phyloP scores from a whole-genome alignment of 805 yeast genomes.

The Nakazawaea peltata region DNA sequence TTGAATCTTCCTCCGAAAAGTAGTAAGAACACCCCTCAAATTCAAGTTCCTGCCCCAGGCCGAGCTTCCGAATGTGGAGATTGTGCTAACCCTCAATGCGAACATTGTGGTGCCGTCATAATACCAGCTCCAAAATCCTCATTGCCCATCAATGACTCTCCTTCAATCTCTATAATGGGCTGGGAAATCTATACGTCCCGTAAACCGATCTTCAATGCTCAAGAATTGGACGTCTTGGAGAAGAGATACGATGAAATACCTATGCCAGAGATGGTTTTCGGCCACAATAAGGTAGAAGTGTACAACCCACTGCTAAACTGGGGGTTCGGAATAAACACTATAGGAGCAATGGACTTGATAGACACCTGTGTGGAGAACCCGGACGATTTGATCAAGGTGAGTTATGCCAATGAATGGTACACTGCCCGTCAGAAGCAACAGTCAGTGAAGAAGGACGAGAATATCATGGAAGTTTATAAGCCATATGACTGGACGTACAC shows the following conservation, averaged over 20 bases:
- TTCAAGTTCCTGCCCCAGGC: slow-evolving; percentile 2
- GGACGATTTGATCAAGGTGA: slow-evolving; percentile 49
- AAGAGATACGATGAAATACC: slow-evolving; percentile 65
- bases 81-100: slow-evolving; percentile 32
- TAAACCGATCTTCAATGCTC: slow-evolving; percentile 68
- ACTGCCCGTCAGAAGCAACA: slow-evolving; percentile 28
- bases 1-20: background rate
- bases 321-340: slow-evolving; percentile 60
- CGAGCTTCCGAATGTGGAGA: slow-evolving; percentile 4
- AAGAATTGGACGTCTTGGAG: slow-evolving; percentile 65
- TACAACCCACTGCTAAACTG: slow-evolving; percentile 31
- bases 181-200: slow-evolving; percentile 74
- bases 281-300: slow-evolving; percentile 61
- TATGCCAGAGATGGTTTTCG: slow-evolving; percentile 96
- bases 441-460: slow-evolving; percentile 16
- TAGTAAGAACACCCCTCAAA: background rate
- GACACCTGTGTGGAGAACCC: slow-evolving; percentile 31
- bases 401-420: slow-evolving; percentile 84
- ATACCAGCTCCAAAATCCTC: slow-evolving; percentile 72
- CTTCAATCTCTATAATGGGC: slow-evolving; percentile 58
- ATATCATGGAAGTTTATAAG: slow-evolving; percentile 52
- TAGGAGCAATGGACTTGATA: slow-evolving; percentile 65
- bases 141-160: slow-evolving; percentile 54
- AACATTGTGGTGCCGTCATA: slow-evolving; percentile 62
- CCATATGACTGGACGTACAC: slow-evolving; percentile 98